Evolutionary conservation across 441 rosid species (phyloP), one percentile per base, ranked within the genome.

Genomic region (Raphanus hybrid): DNA sequence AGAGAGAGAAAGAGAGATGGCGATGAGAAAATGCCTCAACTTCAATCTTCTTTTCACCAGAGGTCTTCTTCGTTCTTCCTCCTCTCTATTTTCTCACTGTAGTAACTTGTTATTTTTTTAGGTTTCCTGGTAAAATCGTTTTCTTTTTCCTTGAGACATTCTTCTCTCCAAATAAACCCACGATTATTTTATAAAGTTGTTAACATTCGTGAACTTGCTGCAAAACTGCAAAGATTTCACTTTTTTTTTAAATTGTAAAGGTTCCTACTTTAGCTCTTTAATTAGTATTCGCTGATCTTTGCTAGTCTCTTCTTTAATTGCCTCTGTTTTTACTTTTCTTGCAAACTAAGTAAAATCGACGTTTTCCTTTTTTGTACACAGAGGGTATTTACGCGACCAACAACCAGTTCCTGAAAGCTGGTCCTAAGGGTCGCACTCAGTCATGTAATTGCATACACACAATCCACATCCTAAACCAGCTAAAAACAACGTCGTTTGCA

Each of bases 341-440:
- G 32, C 32, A 29, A 29, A 29, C 32, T 4, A 29, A 29, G 32
- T 29, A 27, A 27, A 27, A 29, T 29, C 8, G 1, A 15, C 8
- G 23, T 3, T 60, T n/a, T 71, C 9, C 6, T 34, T 8, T 64
- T 34, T 8, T 64, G 54, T 20, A 18, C 68, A 59, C 77, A 67
- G 64, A 59, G 64, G 1, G 1, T 59, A 1, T 60, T 2, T 60
- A 72, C 67, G 67, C 81, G 1, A 78, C 77, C 15, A 78, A 72
- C 69, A 78, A 72, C n/a, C 81, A 66, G 73, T 72, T 67, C 11
- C 73, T 66, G 32, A 72, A 11, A 60, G 1, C 41, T 0, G 69
- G 77, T 66, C 69, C 69, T 1, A 65, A 41, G 54, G 74, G 77
- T 35, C 39, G 8, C 39, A 35, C 39, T 35, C 39, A 7, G 39